Base-by-base conservation (phyloP, 176 grass and related monocot species). In the Zizania latifolia region DNA sequence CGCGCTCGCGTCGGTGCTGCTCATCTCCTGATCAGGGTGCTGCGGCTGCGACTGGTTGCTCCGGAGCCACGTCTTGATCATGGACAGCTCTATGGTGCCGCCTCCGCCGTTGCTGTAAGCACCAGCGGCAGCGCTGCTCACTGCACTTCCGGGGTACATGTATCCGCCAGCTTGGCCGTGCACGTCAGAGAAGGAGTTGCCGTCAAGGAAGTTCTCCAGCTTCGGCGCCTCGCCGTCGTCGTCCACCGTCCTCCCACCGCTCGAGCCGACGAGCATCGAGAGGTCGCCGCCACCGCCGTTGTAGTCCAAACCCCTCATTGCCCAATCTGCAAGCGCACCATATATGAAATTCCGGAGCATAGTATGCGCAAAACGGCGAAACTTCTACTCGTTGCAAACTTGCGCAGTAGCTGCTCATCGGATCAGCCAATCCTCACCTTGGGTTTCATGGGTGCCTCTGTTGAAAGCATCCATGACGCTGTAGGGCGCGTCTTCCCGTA, bases 61-160 rank as follows among this genome's bases (percentile, higher is more conserved):
- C 59, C 87, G 83, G 37, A 94, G 71, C 95, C 95, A 99, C 10
- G 89, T 90, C 76, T 99, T 94, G 79, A 99, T 94, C 91, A 92
- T 88, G 35, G 89, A 92, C 23, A 99, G 64, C 37, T 93, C 95
- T 19, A 99, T 99, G 53, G 89, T 82, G 73, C 82, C n/a, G 6
- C 17, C n/a, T n/a, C 81, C 59, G 43, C 59, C 80, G 34, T 79
- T 71, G 34, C 79, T 85, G 57, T 23, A 53, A 53, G 19, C 48
- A 53, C 7, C 81, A 6, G n/a, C n/a, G n/a, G n/a, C n/a, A n/a
- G 62, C 71, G 53, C 41, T 80, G 50, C 60, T 36, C 76, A 90
- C 68, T 13, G 85, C 67, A 10, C 74, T 65, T 1, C 72, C 79
- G 10, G 90, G 79, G 66, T 89, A 89, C 46, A 96, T 59, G 69